Evolutionary conservation across 805 yeast species (phyloP).

Genomic region (Zygoascus ofunaensis): DNA sequence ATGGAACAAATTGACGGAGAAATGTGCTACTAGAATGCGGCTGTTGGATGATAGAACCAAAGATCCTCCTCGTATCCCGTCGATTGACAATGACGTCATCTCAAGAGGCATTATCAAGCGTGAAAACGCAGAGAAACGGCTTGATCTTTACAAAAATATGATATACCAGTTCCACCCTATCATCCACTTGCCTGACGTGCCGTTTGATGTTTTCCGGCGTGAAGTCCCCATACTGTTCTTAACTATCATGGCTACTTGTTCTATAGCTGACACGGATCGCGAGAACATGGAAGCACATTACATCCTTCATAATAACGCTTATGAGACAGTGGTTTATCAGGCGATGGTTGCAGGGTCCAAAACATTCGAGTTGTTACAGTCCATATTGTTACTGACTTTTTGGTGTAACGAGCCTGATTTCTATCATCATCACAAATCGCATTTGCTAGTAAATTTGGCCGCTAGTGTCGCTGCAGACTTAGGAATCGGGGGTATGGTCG

Average conservation of each 20-base stretch:
- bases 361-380: slow-evolving; percentile 55
- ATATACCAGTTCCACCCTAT: slow-evolving; percentile 47
- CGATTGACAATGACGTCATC: slow-evolving; percentile 32
- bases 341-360: slow-evolving; percentile 63
- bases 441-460: slow-evolving; percentile 55
- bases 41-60: slow-evolving; percentile 5
- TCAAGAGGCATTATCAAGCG: slow-evolving; percentile 46
- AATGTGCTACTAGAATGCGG: slow-evolving; percentile 9
- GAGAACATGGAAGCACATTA: slow-evolving; percentile 1
- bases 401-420: slow-evolving; percentile 86
- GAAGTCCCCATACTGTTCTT: slow-evolving; percentile 55
- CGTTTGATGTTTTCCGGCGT: slow-evolving; percentile 40
- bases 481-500: slow-evolving; percentile 50
- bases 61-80: slow-evolving; percentile 9
- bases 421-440: slow-evolving; percentile 70
- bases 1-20: slow-evolving; percentile 14
- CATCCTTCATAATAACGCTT: slow-evolving; percentile 23
- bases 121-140: slow-evolving; percentile 50
- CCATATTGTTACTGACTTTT: slow-evolving; percentile 49
- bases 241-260: slow-evolving; percentile 54
- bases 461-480: slow-evolving; percentile 65
- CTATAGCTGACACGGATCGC: slow-evolving; percentile 25
- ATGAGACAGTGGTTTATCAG: slow-evolving; percentile 36
- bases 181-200: slow-evolving; percentile 41
- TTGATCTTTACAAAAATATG: slow-evolving; percentile 40